phyloP scores from a whole-genome alignment of 495 filamentous ascomycete species.

The Penicillium bovifimosum region DNA sequence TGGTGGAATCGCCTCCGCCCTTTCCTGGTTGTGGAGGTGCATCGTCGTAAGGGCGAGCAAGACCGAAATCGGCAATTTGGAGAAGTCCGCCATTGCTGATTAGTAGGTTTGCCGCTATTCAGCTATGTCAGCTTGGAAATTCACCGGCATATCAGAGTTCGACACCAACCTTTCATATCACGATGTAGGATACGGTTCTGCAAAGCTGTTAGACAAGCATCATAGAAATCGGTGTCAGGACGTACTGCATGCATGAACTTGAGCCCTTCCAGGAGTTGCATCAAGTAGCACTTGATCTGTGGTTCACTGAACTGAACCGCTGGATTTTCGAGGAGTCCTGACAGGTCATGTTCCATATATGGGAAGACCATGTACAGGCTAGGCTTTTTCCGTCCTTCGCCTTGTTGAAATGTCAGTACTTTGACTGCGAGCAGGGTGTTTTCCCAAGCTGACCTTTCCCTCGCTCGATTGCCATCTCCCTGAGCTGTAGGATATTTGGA shows the following conservation, averaged over 20 bases:
- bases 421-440: neutral
- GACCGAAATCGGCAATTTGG: conserved; percentile 95
- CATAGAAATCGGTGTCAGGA: neutral
- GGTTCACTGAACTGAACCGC: conserved; percentile 76
- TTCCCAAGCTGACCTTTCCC: conserved; percentile 49
- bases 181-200: conserved; percentile 82
- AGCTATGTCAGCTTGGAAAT: conserved; percentile 22
- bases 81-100: conserved; percentile 93
- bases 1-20: conserved; percentile 76
- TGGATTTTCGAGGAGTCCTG: conserved; percentile 92
- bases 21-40: conserved; percentile 68
- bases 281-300: conserved; percentile 97
- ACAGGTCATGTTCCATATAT: conserved; percentile 98
- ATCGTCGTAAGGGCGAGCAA: conserved; percentile 91
- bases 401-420: conserved; percentile 25
- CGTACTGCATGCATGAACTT: conserved; percentile 77
- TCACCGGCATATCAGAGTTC: neutral
- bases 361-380: conserved; percentile 98
- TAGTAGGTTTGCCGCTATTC: conserved; percentile 83
- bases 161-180: conserved; percentile 76
- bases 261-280: conserved; percentile 86
- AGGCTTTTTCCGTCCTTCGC: conserved; percentile 73
- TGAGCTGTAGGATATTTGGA: conserved; percentile 76
- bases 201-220: conserved; percentile 9
- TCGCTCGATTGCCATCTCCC: conserved; percentile 93